Evolutionary conservation across 23 red algal genomes (phyloP), one percentile per base, ranked within the genome.

Genomic region (Pyropia yezoensis): DNA sequence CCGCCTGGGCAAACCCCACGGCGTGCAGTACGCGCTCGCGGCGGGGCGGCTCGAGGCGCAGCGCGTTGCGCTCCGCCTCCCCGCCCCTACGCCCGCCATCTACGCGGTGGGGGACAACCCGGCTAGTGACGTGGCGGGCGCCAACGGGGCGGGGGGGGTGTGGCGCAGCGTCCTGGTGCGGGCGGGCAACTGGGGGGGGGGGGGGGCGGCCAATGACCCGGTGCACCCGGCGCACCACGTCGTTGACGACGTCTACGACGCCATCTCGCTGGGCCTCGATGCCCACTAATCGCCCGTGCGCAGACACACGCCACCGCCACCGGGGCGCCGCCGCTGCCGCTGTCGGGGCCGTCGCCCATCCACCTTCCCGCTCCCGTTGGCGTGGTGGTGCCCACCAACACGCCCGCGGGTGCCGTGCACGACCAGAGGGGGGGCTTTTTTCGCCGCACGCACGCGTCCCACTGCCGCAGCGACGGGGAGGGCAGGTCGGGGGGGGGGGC

Each of bases 71-170:
- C 28, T 63, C 28, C 33, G 18, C 39, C 21, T 65, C 13, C 32
- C 20, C 11, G 33, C 53, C 27, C 39, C 22, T 25, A 32, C 39
- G 39, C 39, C 39, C 39, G 39, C 39, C 27, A 52, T 82, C 3
- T 50, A 68, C 49, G 74, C 71, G 77, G 69, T 91, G 52, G 88
- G 88, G 1, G 88, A 91, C 58, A 91, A 91, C 64, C 88, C 88
- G 30, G 71, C 70, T 20, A 71, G 76, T 14, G 88, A 91, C 69
- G 80, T 85, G 19, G 57, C 76, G 19, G 88, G 88, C 54, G 88
- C 88, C 14, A 83, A 78, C 51, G 62, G 64, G 33, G 61, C 77
- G 53, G 77, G 88, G 27, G 59, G 62, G 7, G 59, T 56, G 14
- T 91, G 76, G 76, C 53, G 57, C 18, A 69, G 65, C 13, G 80